Conservation (phyloP, 495 filamentous ascomycete species). For the Elaphomyces granulatus region DNA sequence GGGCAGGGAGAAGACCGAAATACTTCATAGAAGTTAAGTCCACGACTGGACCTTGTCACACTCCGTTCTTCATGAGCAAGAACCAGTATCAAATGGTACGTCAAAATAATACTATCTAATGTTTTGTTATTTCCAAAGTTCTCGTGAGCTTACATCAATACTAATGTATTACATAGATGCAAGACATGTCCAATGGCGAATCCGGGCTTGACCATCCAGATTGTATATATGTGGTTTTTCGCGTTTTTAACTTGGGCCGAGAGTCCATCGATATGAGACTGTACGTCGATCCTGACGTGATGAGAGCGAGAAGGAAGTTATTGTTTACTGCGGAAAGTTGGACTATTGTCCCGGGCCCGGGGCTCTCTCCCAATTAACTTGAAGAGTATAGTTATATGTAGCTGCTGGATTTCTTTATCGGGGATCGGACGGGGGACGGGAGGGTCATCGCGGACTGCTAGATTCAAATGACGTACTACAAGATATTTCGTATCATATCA, state of each 20-base stretch:
- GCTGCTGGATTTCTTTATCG: too few relatives aligned
- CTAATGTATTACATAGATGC: constrained; percentile 11
- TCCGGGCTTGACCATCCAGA: constrained; percentile 1
- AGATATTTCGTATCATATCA: too few relatives aligned
- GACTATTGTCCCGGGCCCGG: too few relatives aligned
- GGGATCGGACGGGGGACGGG: too few relatives aligned
- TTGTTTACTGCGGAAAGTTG: too few relatives aligned
- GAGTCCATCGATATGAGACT: constrained; percentile 19
- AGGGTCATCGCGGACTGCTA: too few relatives aligned
- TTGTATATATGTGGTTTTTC: constrained; percentile 27
- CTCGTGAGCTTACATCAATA: not conserved
- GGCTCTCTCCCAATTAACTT: too few relatives aligned
- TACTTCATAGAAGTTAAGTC: constrained; percentile 37
- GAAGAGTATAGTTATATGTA: too few relatives aligned
- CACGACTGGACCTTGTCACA: constrained; percentile 22
- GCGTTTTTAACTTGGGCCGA: constrained; percentile 24
- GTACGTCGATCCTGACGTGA: constrained; percentile 28
- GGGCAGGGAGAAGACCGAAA: constrained; percentile 14
- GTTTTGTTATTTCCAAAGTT: too few relatives aligned
- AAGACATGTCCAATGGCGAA: not conserved
- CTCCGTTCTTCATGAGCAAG: constrained; percentile 30
- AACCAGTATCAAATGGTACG: constrained; percentile 24
- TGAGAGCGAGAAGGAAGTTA: too few relatives aligned
- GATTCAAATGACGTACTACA: too few relatives aligned
- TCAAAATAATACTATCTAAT: not conserved